phyloP scores from a whole-genome alignment of 1,139 yeast genomes.

The Kodamaea ohmeri region DNA sequence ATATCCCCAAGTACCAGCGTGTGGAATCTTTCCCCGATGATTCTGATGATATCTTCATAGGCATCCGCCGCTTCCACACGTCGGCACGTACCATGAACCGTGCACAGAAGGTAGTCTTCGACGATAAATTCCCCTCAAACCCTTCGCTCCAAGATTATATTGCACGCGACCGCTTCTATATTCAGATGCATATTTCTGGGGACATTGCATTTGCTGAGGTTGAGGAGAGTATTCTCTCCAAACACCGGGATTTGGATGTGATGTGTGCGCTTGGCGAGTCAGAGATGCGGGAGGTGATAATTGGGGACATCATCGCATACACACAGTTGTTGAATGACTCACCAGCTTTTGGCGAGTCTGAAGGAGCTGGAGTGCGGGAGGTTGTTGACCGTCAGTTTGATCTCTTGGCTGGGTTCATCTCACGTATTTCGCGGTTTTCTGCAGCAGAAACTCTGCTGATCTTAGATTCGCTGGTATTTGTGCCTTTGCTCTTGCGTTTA shows the following conservation, averaged over 20 bases:
- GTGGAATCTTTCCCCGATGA: constrained; percentile 13
- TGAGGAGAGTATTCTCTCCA: constrained; percentile 25
- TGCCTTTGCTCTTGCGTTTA: constrained; percentile 39
- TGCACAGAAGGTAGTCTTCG: constrained; percentile 3
- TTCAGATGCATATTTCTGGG: constrained; percentile 37
- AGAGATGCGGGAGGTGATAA: constrained; percentile 16
- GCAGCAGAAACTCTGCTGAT: constrained; percentile 17
- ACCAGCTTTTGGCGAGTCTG: constrained; percentile 19
- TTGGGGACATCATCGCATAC: constrained; percentile 29
- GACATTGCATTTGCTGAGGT: constrained; percentile 27
- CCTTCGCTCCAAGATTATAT: constrained; percentile 22
- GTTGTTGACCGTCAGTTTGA: constrained; percentile 19
- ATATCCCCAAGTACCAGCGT: constrained; percentile 27
- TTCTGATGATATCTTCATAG: constrained; percentile 50
- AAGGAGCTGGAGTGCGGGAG: constrained; percentile 11
- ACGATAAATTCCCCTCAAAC: constrained; percentile 1
- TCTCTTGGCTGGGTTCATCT: constrained; percentile 28
- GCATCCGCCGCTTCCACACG: constrained; percentile 44
- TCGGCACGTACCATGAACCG: constrained; percentile 6
- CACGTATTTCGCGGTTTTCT: constrained; percentile 27
- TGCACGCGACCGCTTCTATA: constrained; percentile 16
- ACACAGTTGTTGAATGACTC: constrained; percentile 37
- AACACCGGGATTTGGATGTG: constrained; percentile 22
- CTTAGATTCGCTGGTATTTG: constrained; percentile 26
- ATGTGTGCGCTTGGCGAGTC: constrained; percentile 14